phyloP scores from a whole-genome alignment of 352 stramenopile species.

The Phytophthora pluvialis region DNA sequence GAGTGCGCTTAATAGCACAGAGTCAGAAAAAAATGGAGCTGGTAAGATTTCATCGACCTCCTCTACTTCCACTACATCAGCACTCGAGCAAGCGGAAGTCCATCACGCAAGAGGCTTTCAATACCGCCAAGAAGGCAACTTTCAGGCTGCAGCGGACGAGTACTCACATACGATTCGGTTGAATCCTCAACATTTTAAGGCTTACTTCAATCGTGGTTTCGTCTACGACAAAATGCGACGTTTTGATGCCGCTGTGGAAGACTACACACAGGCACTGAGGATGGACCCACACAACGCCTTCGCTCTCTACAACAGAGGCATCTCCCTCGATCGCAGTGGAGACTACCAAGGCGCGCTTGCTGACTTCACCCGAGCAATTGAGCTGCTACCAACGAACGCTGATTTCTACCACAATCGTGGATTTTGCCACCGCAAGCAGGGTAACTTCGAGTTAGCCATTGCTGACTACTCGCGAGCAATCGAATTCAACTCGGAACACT shows the following conservation, averaged over 20 bases:
- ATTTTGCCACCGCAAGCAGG: conserved; percentile 86
- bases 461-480: conserved; percentile 81
- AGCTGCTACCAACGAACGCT: conserved; percentile 71
- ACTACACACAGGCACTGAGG: conserved; percentile 75
- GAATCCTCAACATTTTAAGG: conserved; percentile 87
- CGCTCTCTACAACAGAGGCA: conserved; percentile 85
- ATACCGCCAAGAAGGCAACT: conserved; percentile 83
- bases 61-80: background rate
- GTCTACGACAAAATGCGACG: conserved; percentile 81
- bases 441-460: conserved; percentile 81
- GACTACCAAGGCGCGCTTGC: conserved; percentile 83
- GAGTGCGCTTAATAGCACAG: background rate
- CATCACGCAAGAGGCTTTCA: conserved; percentile 76
- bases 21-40: background rate
- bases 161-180: conserved; percentile 81
- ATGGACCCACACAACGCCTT: conserved; percentile 82
- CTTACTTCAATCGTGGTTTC: conserved; percentile 90
- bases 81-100: conserved; percentile 48
- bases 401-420: conserved; percentile 89
- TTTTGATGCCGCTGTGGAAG: conserved; percentile 77
- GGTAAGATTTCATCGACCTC: background rate
- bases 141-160: conserved; percentile 73
- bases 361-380: conserved; percentile 85
- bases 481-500: conserved; percentile 72
- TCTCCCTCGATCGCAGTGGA: conserved; percentile 83